Evolutionary conservation across 2,329 filamentous ascomycete genomes (phyloP).

Genomic region (Verticillium dahliae): DNA sequence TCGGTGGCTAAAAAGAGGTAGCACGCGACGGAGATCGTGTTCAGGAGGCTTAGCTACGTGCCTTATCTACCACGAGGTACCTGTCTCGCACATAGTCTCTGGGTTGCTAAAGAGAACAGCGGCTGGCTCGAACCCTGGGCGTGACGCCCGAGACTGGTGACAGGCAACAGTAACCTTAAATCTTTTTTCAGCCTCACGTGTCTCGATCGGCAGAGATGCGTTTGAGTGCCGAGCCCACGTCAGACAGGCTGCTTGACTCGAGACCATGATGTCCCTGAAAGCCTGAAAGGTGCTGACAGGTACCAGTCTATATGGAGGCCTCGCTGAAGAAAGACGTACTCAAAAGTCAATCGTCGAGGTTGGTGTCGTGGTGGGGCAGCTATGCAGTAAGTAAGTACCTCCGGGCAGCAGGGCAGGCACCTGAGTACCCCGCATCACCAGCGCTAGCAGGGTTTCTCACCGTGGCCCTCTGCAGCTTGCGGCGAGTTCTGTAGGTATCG

Average conservation of each 20-base stretch:
- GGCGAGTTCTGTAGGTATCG: not conserved
- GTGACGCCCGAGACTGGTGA: too few species aligned
- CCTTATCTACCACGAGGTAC: too few species aligned
- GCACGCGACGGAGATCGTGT: not conserved
- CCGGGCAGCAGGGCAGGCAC: not conserved
- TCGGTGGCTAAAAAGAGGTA: not conserved
- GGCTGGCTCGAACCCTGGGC: too few species aligned
- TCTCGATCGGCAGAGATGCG: not conserved
- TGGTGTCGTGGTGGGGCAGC: not conserved
- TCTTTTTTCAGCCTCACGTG: not conserved
- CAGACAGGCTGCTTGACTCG: not conserved
- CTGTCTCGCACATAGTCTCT: too few species aligned
- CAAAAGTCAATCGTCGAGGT: not conserved
- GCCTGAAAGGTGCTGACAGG: not conserved
- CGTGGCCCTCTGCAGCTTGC: not conserved
- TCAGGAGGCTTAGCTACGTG: too few species aligned
- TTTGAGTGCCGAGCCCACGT: not conserved
- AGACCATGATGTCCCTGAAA: not conserved
- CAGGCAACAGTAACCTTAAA: not conserved
- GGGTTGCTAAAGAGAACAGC: too few species aligned
- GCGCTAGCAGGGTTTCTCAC: constrained; percentile 1
- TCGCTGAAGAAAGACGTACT: not conserved
- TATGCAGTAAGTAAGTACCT: too few species aligned
- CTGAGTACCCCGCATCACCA: constrained; percentile 2
- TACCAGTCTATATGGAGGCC: not conserved